A percentile compares a stretch with the other conserved stretches of the same genome.
These are phyloP conservation scores for Amanita pallidorosea DNA, from an alignment of 768 basidiomycete genomes.

Conservation along the genomic window DNA sequence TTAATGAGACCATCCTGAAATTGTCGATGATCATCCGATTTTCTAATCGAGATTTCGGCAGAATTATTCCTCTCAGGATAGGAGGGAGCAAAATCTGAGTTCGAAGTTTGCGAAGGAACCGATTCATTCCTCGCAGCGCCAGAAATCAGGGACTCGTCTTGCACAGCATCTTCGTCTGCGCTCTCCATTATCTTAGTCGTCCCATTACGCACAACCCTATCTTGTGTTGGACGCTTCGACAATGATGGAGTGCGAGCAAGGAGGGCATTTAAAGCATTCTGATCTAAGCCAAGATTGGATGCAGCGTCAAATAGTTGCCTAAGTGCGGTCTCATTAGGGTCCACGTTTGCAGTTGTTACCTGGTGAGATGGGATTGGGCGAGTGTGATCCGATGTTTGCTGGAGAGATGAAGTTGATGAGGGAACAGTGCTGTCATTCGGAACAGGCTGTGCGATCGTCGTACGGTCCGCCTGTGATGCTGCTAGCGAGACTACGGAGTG, in stretches of 20 bases:
- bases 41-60: conserved; percentile 21
- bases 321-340: conserved; percentile 23
- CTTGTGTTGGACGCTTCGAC: conserved; percentile 23
- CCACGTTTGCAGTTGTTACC: not conserved
- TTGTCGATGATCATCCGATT: conserved; percentile 27
- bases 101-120: conserved; percentile 2
- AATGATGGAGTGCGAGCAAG: conserved; percentile 61
- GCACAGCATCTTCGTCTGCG: not conserved
- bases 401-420: conserved; percentile 17
- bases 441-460: conserved; percentile 4
- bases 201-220: not conserved
- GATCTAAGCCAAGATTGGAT: conserved; percentile 64
- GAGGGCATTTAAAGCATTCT: conserved; percentile 57
- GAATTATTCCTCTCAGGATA: conserved; percentile 20
- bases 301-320: conserved; percentile 72
- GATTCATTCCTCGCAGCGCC: conserved; percentile 4
- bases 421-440: conserved; percentile 12
- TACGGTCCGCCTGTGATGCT: conserved; percentile 7
- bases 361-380: conserved; percentile 8
- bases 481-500: conserved; percentile 10
- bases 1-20: conserved; percentile 28
- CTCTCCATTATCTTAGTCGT: not conserved
- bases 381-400: conserved; percentile 17
- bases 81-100: conserved; percentile 17
- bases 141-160: conserved; percentile 3